Percentiles rank a stretch among this genome's conserved stretches.
Evolutionary conservation across 768 basidiomycete species (phyloP).

Genomic region (Coprinopsis strossmayeri): DNA sequence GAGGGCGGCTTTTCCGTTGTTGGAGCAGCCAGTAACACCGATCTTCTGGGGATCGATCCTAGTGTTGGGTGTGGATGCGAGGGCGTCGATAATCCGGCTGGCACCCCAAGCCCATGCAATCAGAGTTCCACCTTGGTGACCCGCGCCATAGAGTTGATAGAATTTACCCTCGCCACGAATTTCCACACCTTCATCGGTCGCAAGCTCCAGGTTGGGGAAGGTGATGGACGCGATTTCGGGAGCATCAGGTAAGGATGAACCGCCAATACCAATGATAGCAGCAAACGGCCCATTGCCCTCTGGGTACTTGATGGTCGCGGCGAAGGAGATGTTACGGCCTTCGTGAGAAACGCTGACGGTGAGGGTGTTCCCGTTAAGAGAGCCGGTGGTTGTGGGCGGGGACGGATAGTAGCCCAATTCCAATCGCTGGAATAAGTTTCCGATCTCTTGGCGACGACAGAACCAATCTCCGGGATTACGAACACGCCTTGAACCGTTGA

Average conservation of each 20-base stretch:
- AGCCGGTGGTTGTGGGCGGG: constrained; percentile 34
- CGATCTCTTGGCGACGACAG: constrained; percentile 42
- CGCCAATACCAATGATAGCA: constrained; percentile 42
- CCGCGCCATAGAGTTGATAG: constrained; percentile 43
- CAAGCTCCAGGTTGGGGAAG: constrained; percentile 45
- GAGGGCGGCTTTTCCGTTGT: constrained; percentile 54
- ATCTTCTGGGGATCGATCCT: constrained; percentile 42
- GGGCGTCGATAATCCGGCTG: constrained; percentile 49
- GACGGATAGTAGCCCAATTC: constrained; percentile 42
- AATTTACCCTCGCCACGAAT: constrained; percentile 40
- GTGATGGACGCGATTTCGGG: constrained; percentile 33
- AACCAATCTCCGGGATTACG: constrained; percentile 30
- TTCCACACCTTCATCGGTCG: constrained; percentile 25
- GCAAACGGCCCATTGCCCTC: constrained; percentile 40
- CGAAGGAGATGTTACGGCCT: constrained; percentile 40
- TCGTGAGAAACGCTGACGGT: constrained; percentile 39
- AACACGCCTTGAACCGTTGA: not conserved
- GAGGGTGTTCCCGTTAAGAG: constrained; percentile 29
- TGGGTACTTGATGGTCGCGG: constrained; percentile 32
- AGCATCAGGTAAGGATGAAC: constrained; percentile 29
- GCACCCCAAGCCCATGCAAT: constrained; percentile 54
- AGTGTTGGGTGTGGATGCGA: constrained; percentile 38
- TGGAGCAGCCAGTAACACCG: constrained; percentile 54
- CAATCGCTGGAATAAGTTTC: constrained; percentile 33
- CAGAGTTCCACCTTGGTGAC: constrained; percentile 40